These are phyloP conservation scores for Globisporangium splendens DNA, from an alignment of 352 stramenopile species.

Conservation along the genomic window DNA sequence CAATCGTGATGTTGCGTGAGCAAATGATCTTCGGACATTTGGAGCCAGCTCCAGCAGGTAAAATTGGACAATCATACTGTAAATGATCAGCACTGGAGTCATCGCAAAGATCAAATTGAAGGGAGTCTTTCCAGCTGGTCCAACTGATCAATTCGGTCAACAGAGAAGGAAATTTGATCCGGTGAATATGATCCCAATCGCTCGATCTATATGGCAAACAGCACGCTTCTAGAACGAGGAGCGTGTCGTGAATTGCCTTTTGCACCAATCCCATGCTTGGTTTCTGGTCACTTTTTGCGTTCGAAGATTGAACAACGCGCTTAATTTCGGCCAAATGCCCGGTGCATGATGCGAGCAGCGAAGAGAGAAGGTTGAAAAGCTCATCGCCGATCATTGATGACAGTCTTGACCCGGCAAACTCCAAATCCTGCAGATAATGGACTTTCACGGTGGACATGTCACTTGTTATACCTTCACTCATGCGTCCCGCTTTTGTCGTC, in stretches of 20 bases:
- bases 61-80: slow-evolving; percentile 42
- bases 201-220: slow-evolving; percentile 64
- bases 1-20: slow-evolving; percentile 52
- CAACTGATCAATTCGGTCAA: slow-evolving; percentile 75
- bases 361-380: slow-evolving; percentile 64
- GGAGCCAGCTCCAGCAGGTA: slow-evolving; percentile 47
- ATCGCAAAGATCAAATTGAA: slow-evolving; percentile 50
- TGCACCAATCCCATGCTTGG: slow-evolving; percentile 28
- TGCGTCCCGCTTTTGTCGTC: background rate
- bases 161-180: slow-evolving; percentile 57
- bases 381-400: slow-evolving; percentile 43
- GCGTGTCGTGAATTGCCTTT: slow-evolving; percentile 58
- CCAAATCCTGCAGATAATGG: slow-evolving; percentile 70
- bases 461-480: background rate
- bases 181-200: slow-evolving; percentile 61
- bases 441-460: slow-evolving; percentile 51
- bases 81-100: slow-evolving; percentile 24
- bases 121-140: slow-evolving; percentile 68
- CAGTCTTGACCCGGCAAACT: slow-evolving; percentile 54
- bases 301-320: slow-evolving; percentile 22
- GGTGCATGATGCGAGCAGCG: slow-evolving; percentile 45
- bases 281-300: slow-evolving; percentile 15
- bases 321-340: slow-evolving; percentile 36
- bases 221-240: slow-evolving; percentile 73
- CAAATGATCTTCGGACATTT: slow-evolving; percentile 74